These are phyloP conservation scores for Yamadazyma atlantica DNA, from an alignment of 1,139 yeast species.

Conservation along the genomic window DNA sequence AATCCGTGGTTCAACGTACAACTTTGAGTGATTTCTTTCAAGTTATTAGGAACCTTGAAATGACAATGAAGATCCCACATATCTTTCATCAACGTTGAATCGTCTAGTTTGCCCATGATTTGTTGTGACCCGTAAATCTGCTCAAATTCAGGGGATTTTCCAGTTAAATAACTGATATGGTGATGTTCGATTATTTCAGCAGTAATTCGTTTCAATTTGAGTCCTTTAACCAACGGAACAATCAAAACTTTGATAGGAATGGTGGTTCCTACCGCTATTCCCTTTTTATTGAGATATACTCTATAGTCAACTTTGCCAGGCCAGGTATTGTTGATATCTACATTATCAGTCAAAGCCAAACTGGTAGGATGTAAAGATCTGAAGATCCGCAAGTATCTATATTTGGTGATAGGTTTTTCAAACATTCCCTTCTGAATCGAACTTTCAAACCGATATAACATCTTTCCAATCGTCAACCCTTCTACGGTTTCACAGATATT, in stretches of 20 bases:
- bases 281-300: constrained; percentile 55
- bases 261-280: constrained; percentile 59
- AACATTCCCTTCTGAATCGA: constrained; percentile 52
- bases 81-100: constrained; percentile 38
- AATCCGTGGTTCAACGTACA: constrained; percentile 50
- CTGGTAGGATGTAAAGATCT: constrained; percentile 56
- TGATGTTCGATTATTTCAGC: constrained; percentile 57
- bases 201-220: constrained; percentile 45
- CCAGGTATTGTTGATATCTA: constrained; percentile 64
- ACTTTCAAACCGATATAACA: constrained; percentile 56
- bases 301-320: constrained; percentile 64
- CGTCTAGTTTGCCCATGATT: constrained; percentile 18
- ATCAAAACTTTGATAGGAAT: constrained; percentile 53
- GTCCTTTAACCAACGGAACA: constrained; percentile 61
- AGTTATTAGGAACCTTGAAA: constrained; percentile 50
- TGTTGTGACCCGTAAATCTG: constrained; percentile 31
- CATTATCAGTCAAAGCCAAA: constrained; percentile 51
- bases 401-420: constrained; percentile 39
- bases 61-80: constrained; percentile 51
- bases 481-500: constrained; percentile 67
- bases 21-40: constrained; percentile 57
- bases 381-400: constrained; percentile 35
- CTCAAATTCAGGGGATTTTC: constrained; percentile 45
- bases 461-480: constrained; percentile 56
- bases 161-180: constrained; percentile 37